Evolutionary conservation across 768 basidiomycete genomes (phyloP), one percentile per base, ranked within the genome.

Genomic region (Russula sp.): DNA sequence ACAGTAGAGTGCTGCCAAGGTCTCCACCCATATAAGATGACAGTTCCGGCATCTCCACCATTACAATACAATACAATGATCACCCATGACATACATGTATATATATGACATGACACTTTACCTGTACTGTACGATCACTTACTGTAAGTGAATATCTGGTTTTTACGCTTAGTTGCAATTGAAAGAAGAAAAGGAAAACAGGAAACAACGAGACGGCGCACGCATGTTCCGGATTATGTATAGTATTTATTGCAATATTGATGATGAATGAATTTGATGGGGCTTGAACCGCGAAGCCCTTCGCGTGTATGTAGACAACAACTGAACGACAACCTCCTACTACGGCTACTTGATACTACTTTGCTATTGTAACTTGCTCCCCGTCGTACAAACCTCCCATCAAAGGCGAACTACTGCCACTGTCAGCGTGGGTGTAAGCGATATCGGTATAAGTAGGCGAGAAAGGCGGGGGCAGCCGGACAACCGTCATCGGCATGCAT

Each of bases 211-310:
- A 29, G 1, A 29, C 25, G 25, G 25, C 25, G 25, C 25, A 29
- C 3, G 25, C 25, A 29, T 29, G 25, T 29, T 29, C 20, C 11
- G 10, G 10, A 46, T 46, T 46, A 25, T n/a, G n/a, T 47, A 29
- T 47, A 29, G 25, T 29, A 29, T 29, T 29, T 29, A 29, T 29
- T 29, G 25, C 25, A 29, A 34, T 42, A 54, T 54, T 53, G 41
- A 29, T 66, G 36, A 38, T 32, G 25, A 29, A 29, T 29, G 25
- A 29, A 29, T 43, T 60, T 47, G 32, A 54, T 68, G 78, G 77
- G 77, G 73, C 78, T 77, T 76, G 69, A 69, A 65, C 41, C 58
- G 78, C 78, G 78, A 79, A 79, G 78, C 79, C 78, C 78, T 79
- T 79, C 79, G 78, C 77, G 69, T 29, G 25, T 43, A 20, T n/a